These are phyloP conservation scores for Cryphonectria nitschkei DNA, from an alignment of 2,329 filamentous ascomycete genomes.

Conservation along the genomic window DNA sequence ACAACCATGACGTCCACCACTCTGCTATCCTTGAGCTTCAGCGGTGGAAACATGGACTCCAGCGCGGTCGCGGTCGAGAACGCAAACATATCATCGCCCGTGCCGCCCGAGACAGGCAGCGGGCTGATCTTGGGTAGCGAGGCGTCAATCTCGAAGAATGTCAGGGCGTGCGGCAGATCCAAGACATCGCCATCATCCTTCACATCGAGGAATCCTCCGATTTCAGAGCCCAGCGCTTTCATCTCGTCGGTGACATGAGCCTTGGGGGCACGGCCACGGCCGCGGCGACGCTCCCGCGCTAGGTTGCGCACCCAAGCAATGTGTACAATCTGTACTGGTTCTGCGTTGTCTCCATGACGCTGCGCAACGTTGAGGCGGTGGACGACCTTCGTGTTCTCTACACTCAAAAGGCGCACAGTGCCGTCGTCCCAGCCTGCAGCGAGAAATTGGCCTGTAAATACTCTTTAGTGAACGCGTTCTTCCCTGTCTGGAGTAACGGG, in stretches of 20 bases:
- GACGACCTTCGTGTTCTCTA: constrained; percentile 80
- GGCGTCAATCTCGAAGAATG: constrained; percentile 75
- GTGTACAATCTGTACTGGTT: constrained; percentile 50
- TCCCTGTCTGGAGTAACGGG: constrained; percentile 32
- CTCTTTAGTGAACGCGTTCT: background rate
- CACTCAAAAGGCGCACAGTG: constrained; percentile 72
- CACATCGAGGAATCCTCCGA: background rate
- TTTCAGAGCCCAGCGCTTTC: background rate
- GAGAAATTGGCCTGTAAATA: constrained; percentile 66
- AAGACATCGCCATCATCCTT: constrained; percentile 39
- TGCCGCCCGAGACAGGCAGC: constrained; percentile 65
- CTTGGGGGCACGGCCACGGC: constrained; percentile 21
- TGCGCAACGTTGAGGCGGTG: constrained; percentile 66
- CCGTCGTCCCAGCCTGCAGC: constrained; percentile 86
- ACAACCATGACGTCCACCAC: constrained; percentile 80
- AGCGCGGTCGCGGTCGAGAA: constrained; percentile 73
- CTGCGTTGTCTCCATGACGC: constrained; percentile 37
- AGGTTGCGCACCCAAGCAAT: constrained; percentile 58
- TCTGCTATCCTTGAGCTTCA: constrained; percentile 67
- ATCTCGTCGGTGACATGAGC: constrained; percentile 33
- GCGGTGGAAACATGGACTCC: constrained; percentile 69
- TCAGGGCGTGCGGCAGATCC: constrained; percentile 73
- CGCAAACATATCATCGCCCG: constrained; percentile 60
- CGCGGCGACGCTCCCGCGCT: constrained; percentile 36
- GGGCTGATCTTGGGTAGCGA: constrained; percentile 77